Evolutionary conservation across 2,329 filamentous ascomycete species (phyloP).

Genomic region (Zymoseptoria crescenta): DNA sequence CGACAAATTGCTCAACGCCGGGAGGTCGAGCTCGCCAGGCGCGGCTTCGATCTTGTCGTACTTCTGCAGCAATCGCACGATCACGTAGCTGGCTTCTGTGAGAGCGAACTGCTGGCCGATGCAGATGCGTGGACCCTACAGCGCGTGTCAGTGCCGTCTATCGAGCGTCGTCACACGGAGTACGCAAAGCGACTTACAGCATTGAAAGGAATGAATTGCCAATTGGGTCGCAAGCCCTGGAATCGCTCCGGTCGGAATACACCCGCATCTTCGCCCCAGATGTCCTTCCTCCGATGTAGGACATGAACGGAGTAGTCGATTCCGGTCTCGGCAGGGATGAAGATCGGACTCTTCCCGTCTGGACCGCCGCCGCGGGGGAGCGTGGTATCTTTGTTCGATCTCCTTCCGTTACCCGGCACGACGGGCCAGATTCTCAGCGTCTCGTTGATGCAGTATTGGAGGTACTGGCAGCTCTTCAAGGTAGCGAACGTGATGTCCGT

Average conservation of each 20-base stretch:
- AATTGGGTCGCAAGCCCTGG: conserved; percentile 19
- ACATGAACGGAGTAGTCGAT: conserved; percentile 29
- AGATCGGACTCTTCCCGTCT: conserved; percentile 49
- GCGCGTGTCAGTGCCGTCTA: conserved; percentile 11
- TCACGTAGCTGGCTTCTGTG: conserved; percentile 27
- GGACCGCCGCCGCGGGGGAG: conserved; percentile 56
- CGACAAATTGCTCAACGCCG: conserved; percentile 17
- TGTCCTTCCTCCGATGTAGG: conserved; percentile 31
- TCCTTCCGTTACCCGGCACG: conserved; percentile 53
- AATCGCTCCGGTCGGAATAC: conserved; percentile 33
- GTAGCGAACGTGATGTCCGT: conserved; percentile 45
- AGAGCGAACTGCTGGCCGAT: conserved; percentile 73
- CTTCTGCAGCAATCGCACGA: conserved; percentile 25
- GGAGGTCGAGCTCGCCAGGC: conserved; percentile 14
- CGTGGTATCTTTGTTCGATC: conserved; percentile 62
- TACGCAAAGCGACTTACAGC: conserved; percentile 7
- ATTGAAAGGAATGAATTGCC: conserved; percentile 32
- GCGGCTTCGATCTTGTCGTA: conserved; percentile 25
- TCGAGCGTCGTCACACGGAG: not conserved
- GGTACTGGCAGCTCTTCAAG: conserved; percentile 66
- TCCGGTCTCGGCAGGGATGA: conserved; percentile 25
- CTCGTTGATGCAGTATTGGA: conserved; percentile 42
- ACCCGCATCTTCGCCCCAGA: conserved; percentile 35
- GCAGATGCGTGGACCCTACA: conserved; percentile 63
- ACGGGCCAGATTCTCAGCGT: conserved; percentile 64